phyloP scores from a whole-genome alignment of 805 yeast genomes.

The Candida pini region DNA sequence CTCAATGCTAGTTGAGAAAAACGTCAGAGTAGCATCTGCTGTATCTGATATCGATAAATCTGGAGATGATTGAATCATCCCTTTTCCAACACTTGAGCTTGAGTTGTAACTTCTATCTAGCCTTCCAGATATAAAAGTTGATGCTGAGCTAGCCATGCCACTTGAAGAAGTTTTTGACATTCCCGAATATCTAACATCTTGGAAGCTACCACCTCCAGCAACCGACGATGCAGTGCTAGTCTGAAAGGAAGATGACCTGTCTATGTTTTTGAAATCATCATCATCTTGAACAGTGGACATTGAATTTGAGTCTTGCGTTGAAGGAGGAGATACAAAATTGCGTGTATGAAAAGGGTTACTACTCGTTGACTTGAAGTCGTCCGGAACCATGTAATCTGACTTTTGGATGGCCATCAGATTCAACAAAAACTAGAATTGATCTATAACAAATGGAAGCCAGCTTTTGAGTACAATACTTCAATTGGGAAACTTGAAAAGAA shows the following conservation, averaged over 20 bases:
- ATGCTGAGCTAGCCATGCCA: constrained; percentile 12
- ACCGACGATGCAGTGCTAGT: constrained; percentile 30
- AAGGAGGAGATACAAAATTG: constrained; percentile 14
- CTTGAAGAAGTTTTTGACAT: constrained; percentile 3
- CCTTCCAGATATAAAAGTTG: constrained; percentile 25
- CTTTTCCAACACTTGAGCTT: constrained; percentile 23
- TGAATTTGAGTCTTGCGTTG: constrained; percentile 26
- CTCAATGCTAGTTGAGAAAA: constrained; percentile 11
- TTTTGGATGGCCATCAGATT: too few species aligned
- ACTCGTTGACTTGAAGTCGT: too few species aligned
- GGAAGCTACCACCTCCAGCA: constrained; percentile 2
- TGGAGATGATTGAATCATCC: constrained; percentile 26
- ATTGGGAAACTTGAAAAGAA: too few species aligned
- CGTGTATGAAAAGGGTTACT: too few species aligned
- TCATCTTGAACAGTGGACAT: constrained; percentile 31
- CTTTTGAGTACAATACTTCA: too few species aligned
- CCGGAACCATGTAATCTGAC: too few species aligned
- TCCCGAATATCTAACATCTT: neutral
- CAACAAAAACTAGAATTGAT: too few species aligned
- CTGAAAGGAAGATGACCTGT: constrained; percentile 32
- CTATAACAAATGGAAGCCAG: too few species aligned
- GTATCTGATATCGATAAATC: constrained; percentile 29
- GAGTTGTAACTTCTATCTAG: constrained; percentile 25
- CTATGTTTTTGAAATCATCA: constrained; percentile 26
- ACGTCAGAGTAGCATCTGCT: constrained; percentile 9